Conservation (phyloP, 768 basidiomycete genomes). For the Trametopsis cervina region DNA sequence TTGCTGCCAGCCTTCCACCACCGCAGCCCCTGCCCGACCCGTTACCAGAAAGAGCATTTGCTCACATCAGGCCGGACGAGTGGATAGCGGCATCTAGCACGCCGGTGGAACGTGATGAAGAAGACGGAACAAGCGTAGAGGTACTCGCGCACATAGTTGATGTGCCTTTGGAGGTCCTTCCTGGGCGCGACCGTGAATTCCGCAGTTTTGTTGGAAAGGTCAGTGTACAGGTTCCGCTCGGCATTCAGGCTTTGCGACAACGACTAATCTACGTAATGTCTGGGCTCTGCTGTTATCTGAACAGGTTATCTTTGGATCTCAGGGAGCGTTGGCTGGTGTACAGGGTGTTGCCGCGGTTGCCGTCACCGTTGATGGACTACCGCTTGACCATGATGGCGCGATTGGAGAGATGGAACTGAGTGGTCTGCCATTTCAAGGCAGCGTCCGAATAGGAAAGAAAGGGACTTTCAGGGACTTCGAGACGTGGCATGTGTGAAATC, state of each 20-base stretch:
- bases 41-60: constrained; percentile 67
- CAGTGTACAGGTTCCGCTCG: too few species aligned
- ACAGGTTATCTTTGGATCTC: constrained; percentile 61
- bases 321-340: constrained; percentile 65
- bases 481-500: too few species aligned
- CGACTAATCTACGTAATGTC: too few species aligned
- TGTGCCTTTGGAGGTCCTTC: constrained; percentile 71
- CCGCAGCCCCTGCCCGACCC: constrained; percentile 55
- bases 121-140: constrained; percentile 45
- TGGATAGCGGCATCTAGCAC: constrained; percentile 52
- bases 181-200: constrained; percentile 72
- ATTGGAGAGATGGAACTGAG: constrained; percentile 45
- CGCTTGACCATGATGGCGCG: constrained; percentile 24
- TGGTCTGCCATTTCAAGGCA: constrained; percentile 62
- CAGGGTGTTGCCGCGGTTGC: constrained; percentile 56
- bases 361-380: constrained; percentile 48
- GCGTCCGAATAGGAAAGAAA: constrained; percentile 62
- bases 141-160: constrained; percentile 65
- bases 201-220: constrained; percentile 76
- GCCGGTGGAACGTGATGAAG: constrained; percentile 33
- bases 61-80: constrained; percentile 60
- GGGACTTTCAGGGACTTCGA: too few species aligned
- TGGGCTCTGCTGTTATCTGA: background rate
- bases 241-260: too few species aligned
- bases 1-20: constrained; percentile 27